Evolutionary conservation across 129 eudicot species (phyloP).

Genomic region (Tagetes erecta): DNA sequence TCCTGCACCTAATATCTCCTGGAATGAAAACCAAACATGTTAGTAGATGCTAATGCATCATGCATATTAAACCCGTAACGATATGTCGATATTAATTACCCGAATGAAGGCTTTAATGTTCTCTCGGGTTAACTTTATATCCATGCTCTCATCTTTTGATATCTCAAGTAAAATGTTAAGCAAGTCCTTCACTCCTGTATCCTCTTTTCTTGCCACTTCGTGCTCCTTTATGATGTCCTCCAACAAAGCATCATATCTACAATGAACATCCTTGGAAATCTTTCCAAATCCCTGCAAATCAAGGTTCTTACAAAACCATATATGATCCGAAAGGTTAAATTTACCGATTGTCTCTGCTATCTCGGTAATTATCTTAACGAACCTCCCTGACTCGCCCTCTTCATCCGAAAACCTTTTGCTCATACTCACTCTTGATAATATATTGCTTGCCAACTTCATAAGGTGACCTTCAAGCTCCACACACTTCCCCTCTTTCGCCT

Average conservation of each 20-base stretch:
- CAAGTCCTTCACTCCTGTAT: too few relatives aligned
- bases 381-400: slow-evolving; percentile 22
- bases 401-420: slow-evolving; percentile 33
- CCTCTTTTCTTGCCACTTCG: slow-evolving; percentile 15
- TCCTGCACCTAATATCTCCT: slow-evolving; percentile 40
- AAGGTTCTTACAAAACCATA: slow-evolving; percentile 35
- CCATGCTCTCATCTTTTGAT: too few relatives aligned
- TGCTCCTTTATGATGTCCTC: slow-evolving; percentile 39
- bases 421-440: slow-evolving; percentile 44
- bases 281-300: slow-evolving; percentile 42
- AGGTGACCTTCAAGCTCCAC: slow-evolving; percentile 34
- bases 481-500: slow-evolving; percentile 1
- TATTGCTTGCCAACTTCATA: slow-evolving; percentile 35
- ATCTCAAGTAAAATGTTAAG: too few relatives aligned
- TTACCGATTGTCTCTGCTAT: slow-evolving; percentile 23
- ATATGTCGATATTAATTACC: too few relatives aligned
- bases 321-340: slow-evolving; percentile 28
- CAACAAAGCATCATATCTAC: slow-evolving; percentile 34
- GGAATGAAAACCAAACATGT: too few relatives aligned
- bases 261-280: slow-evolving; percentile 12
- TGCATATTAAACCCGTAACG: too few relatives aligned
- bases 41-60: background rate
- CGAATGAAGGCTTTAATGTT: too few relatives aligned
- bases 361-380: slow-evolving; percentile 27
- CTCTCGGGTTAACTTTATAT: too few relatives aligned